Conservation (phyloP, 768 basidiomycete species). For the Chiua virens region DNA sequence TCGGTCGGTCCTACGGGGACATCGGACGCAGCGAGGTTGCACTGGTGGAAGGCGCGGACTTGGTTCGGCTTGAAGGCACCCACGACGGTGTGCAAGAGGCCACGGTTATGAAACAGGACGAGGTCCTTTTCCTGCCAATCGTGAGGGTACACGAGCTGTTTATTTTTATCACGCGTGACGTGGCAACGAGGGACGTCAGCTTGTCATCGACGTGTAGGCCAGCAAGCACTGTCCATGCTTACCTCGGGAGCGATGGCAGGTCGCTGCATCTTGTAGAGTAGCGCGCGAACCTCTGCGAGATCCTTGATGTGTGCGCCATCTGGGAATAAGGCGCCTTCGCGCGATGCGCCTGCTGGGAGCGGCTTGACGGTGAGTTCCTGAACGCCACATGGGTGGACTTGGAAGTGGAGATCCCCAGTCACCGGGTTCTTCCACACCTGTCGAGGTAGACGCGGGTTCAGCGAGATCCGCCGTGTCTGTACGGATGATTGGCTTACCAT, state of each 20-base stretch:
- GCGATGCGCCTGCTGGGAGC: constrained; percentile 57
- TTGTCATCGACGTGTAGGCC: too few relatives aligned
- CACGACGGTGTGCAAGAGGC: constrained; percentile 65
- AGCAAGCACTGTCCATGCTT: neutral
- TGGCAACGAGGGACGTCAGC: too few relatives aligned
- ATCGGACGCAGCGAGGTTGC: constrained; percentile 55
- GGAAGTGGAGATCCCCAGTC: constrained; percentile 79
- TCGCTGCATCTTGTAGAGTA: constrained; percentile 85
- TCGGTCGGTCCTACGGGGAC: constrained; percentile 47
- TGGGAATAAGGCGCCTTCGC: constrained; percentile 73
- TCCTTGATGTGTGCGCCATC: constrained; percentile 78
- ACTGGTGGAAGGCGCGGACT: constrained; percentile 53
- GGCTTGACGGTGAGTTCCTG: constrained; percentile 70
- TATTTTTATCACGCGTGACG: too few relatives aligned
- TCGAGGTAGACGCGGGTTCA: neutral
- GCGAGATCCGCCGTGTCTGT: neutral
- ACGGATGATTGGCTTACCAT: constrained; percentile 39
- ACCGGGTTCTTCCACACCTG: constrained; percentile 92
- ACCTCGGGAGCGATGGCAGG: constrained; percentile 84
- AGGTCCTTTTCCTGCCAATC: constrained; percentile 76
- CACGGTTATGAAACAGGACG: constrained; percentile 73
- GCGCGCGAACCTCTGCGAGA: constrained; percentile 64
- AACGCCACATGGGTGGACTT: constrained; percentile 85
- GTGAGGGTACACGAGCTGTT: constrained; percentile 82
- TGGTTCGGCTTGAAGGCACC: constrained; percentile 56